A percentile compares a stretch with the other conserved stretches of the same genome.
Conservation (phyloP, 352 stramenopile species). For the Aphanomyces invadans region DNA sequence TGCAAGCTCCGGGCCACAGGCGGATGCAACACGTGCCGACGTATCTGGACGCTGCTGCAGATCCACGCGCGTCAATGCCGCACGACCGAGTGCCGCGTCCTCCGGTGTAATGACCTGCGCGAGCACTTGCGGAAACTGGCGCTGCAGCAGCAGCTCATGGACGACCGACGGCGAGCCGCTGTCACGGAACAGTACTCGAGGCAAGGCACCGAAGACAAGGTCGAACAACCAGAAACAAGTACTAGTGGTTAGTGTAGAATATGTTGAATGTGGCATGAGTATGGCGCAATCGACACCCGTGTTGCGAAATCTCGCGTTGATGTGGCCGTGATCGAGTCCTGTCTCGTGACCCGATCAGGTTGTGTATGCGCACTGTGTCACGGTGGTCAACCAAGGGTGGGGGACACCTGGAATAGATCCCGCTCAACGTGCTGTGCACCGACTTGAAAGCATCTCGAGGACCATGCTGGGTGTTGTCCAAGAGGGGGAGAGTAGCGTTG, state of each 20-base stretch:
- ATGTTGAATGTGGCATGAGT: conserved; percentile 7
- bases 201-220: background rate
- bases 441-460: too few species aligned
- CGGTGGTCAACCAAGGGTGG: too few species aligned
- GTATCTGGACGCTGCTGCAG: conserved; percentile 95
- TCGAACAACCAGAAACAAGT: too few species aligned
- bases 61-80: conserved; percentile 96
- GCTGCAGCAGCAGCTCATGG: conserved; percentile 96
- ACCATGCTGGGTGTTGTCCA: too few species aligned
- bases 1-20: conserved; percentile 90
- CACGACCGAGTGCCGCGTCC: conserved; percentile 89
- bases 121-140: conserved; percentile 93
- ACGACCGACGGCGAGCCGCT: conserved; percentile 89
- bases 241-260: conserved; percentile 17
- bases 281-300: background rate
- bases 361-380: too few species aligned
- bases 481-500: too few species aligned
- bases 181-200: conserved; percentile 84
- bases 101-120: conserved; percentile 93
- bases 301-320: too few species aligned
- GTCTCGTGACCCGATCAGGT: too few species aligned
- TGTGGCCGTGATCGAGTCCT: too few species aligned
- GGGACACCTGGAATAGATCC: too few species aligned
- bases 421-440: too few species aligned
- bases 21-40: conserved; percentile 93